Percentiles rank a stretch among this genome's conserved stretches.
phyloP scores from a whole-genome alignment of 2,329 filamentous ascomycete genomes.

The Aspergillus sp. region DNA sequence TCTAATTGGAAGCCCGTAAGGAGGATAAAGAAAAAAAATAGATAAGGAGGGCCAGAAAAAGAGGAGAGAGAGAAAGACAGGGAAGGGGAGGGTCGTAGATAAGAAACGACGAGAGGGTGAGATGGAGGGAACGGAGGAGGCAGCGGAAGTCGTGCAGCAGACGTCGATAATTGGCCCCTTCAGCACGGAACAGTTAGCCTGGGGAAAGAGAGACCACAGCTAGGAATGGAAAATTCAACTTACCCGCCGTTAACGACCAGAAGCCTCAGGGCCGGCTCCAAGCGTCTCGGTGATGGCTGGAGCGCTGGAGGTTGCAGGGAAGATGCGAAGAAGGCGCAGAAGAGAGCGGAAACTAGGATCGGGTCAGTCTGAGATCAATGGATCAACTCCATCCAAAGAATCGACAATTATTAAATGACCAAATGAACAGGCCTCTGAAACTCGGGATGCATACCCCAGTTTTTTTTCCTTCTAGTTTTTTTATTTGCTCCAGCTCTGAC shows the following conservation, averaged over 20 bases:
- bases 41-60: constrained; percentile 8
- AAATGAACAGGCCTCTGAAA: constrained; percentile 2
- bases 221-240: constrained; percentile 25
- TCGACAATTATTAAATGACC: neutral
- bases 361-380: constrained; percentile 8
- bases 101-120: constrained; percentile 9
- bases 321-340: constrained; percentile 7
- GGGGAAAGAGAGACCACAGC: neutral
- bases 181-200: constrained; percentile 5
- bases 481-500: constrained; percentile 3
- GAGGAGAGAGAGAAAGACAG: neutral
- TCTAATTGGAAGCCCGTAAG: constrained; percentile 16
- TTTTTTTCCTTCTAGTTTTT: neutral
- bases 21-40: constrained; percentile 4
- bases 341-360: constrained; percentile 13
- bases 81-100: constrained; percentile 4
- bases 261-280: constrained; percentile 5
- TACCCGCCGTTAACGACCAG: constrained; percentile 37
- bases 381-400: neutral
- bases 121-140: neutral
- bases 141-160: neutral
- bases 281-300: neutral
- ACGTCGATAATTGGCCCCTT: constrained; percentile 4
- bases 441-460: constrained; percentile 12
- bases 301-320: neutral